phyloP scores from a whole-genome alignment of 2,329 filamentous ascomycete species.

The Cladosporium sphaerospermum region DNA sequence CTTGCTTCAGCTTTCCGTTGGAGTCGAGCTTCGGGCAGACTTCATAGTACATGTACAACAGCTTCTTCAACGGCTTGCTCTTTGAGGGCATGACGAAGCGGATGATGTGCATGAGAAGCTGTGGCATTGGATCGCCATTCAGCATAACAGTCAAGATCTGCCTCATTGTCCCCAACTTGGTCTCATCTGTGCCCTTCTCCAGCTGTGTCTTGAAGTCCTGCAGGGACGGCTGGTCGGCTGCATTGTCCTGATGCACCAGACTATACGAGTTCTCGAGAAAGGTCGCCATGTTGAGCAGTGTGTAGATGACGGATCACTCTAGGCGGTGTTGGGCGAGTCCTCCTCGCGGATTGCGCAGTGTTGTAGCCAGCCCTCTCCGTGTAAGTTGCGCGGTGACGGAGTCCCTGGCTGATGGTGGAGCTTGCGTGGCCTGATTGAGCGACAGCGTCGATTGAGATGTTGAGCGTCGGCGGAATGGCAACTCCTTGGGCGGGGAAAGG shows the following conservation, averaged over 20 bases:
- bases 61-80: slow-evolving; percentile 92
- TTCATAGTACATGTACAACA: slow-evolving; percentile 98
- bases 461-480: not conserved
- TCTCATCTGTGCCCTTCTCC: slow-evolving; percentile 36
- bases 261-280: slow-evolving; percentile 95
- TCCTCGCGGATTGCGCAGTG: slow-evolving; percentile 20
- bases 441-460: not conserved
- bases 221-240: slow-evolving; percentile 81
- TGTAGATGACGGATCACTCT: slow-evolving; percentile 3
- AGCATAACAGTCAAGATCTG: slow-evolving; percentile 95
- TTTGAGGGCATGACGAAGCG: slow-evolving; percentile 99
- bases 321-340: slow-evolving; percentile 18
- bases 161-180: slow-evolving; percentile 60
- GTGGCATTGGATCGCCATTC: slow-evolving; percentile 92
- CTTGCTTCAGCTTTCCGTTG: slow-evolving; percentile 92
- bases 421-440: slow-evolving; percentile 4
- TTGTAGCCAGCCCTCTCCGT: slow-evolving; percentile 23
- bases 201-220: slow-evolving; percentile 73
- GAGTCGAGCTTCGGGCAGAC: slow-evolving; percentile 94
- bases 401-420: not conserved
- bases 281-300: slow-evolving; percentile 67
- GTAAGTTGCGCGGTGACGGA: not conserved
- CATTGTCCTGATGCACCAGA: slow-evolving; percentile 95
- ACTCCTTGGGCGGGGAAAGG: not conserved
- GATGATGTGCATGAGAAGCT: slow-evolving; percentile 98